These are phyloP conservation scores for Dillenia suffruticosa DNA, from an alignment of 164 flowering plant species.

Conservation along the genomic window DNA sequence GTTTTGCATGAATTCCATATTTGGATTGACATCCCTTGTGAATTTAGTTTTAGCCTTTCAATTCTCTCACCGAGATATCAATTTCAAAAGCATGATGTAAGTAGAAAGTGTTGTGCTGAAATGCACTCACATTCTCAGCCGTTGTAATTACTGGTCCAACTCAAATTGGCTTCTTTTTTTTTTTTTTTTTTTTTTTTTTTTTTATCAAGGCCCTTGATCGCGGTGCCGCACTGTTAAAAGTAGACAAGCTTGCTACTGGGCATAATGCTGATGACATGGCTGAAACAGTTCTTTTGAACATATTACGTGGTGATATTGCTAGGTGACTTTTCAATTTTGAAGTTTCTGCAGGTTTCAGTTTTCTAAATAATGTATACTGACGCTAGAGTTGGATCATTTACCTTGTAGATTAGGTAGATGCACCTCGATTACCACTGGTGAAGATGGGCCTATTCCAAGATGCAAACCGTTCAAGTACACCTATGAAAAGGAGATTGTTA, in stretches of 20 bases:
- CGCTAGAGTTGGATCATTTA: not conserved
- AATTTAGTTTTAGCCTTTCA: no score
- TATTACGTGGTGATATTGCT: constrained; percentile 96
- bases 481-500: constrained; percentile 98
- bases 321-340: constrained; percentile 40
- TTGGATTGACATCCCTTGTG: no score
- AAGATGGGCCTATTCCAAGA: constrained; percentile 98
- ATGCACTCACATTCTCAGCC: no score
- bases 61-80: no score
- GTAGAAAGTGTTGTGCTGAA: no score
- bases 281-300: constrained; percentile 91
- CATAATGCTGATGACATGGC: constrained; percentile 99
- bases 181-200: no score
- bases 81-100: no score
- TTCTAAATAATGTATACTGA: not conserved
- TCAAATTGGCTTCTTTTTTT: not conserved
- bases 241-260: constrained; percentile 90
- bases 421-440: constrained; percentile 86
- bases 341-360: constrained; percentile 1
- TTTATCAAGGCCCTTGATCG: constrained; percentile 84
- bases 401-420: constrained; percentile 83
- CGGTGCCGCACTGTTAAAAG: constrained; percentile 92
- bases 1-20: no score
- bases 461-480: constrained; percentile 99
- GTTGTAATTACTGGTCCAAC: no score